phyloP scores from a whole-genome alignment of 2,329 filamentous ascomycete genomes.

The Colletotrichum sp. region DNA sequence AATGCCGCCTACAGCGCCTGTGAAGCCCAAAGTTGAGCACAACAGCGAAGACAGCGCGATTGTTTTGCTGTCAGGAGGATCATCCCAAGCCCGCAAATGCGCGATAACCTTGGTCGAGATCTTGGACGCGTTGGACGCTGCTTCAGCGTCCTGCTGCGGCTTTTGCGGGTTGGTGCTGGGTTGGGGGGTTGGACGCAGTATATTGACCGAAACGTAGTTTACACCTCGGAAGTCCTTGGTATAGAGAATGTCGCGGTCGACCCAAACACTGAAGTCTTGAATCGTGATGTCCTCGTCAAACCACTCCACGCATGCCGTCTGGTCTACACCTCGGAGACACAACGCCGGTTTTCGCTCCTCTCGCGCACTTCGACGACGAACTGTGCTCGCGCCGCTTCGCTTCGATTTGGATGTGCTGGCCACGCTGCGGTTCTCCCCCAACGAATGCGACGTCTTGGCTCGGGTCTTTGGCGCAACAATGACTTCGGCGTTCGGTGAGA shows the following conservation, averaged over 20 bases:
- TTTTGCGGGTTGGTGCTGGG: conserved; percentile 50
- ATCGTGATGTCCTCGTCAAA: conserved; percentile 72
- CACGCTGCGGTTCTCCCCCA: conserved; percentile 80
- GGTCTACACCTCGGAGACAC: conserved; percentile 83
- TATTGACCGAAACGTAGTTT: conserved; percentile 72
- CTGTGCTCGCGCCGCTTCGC: conserved; percentile 74
- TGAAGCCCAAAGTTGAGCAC: conserved; percentile 74
- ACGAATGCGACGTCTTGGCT: conserved; percentile 68
- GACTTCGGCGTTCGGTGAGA: conserved; percentile 92
- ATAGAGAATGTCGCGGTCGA: conserved; percentile 78
- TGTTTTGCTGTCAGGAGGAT: conserved; percentile 83
- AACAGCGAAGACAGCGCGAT: conserved; percentile 79
- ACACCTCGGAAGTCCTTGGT: conserved; percentile 77
- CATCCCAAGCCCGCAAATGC: conserved; percentile 78
- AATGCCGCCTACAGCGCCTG: conserved; percentile 82
- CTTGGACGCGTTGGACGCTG: conserved; percentile 53
- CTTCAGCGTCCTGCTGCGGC: conserved; percentile 71
- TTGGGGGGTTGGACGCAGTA: conserved; percentile 13
- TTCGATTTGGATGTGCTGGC: conserved; percentile 81
- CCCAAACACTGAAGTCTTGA: conserved; percentile 76
- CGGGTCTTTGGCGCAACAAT: conserved; percentile 95
- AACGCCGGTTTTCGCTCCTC: conserved; percentile 72
- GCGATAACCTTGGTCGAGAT: conserved; percentile 76
- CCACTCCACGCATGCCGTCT: conserved; percentile 72
- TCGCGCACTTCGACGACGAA: conserved; percentile 58